These are phyloP conservation scores for Beauveria rudraprayagi DNA, from an alignment of 2,329 filamentous ascomycete species.

Conservation along the genomic window DNA sequence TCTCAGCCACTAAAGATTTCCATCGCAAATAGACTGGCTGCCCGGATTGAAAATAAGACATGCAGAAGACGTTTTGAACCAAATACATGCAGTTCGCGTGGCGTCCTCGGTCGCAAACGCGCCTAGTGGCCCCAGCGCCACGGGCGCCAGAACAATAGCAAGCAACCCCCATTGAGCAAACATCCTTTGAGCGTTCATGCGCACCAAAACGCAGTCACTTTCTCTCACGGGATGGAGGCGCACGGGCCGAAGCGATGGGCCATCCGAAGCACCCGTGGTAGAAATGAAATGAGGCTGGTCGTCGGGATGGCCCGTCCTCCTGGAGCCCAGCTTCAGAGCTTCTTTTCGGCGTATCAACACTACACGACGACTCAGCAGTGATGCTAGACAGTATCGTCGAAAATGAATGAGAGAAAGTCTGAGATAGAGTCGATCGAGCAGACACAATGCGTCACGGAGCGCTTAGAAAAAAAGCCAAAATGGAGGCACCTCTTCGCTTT, in stretches of 20 bases:
- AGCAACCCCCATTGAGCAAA: conserved; percentile 6
- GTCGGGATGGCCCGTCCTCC: not conserved
- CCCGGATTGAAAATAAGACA: too few species aligned
- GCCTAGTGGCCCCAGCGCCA: not conserved
- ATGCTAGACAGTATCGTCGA: not conserved
- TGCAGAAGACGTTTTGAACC: too few species aligned
- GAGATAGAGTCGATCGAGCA: not conserved
- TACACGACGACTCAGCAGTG: not conserved
- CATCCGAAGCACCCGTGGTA: not conserved
- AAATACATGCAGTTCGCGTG: not conserved
- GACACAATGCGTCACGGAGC: not conserved
- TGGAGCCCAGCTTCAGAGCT: not conserved
- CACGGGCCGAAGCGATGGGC: not conserved
- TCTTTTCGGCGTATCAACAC: not conserved
- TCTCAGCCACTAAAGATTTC: too few species aligned
- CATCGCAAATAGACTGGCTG: too few species aligned
- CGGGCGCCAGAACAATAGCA: conserved; percentile 6
- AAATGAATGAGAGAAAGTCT: not conserved
- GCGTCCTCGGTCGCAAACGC: too few species aligned
- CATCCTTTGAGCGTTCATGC: not conserved
- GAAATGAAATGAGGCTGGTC: not conserved
- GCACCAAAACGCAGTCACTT: not conserved
- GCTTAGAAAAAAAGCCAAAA: conserved; percentile 16
- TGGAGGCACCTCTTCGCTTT: conserved; percentile 60
- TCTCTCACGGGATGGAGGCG: not conserved